Evolutionary conservation across 2,329 filamentous ascomycete genomes (phyloP).

Genomic region (Verticillium alfalfae): DNA sequence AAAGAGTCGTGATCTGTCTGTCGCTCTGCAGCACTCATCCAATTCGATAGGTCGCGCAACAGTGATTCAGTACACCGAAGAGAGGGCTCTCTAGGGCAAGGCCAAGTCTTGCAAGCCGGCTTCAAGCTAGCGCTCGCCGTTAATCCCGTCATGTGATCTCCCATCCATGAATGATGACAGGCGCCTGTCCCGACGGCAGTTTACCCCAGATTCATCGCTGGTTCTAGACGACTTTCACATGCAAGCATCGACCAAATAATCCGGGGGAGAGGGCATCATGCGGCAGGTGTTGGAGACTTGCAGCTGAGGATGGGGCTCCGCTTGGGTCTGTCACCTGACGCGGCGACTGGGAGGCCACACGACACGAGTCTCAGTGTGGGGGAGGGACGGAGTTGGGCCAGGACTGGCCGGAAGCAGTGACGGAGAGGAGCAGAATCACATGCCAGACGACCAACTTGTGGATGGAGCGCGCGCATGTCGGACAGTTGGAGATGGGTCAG

Average conservation of each 20-base stretch:
- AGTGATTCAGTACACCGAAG: too few species aligned
- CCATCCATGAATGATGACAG: neutral
- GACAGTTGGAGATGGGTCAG: neutral
- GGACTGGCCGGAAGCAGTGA: neutral
- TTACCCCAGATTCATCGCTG: neutral
- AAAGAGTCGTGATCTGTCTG: neutral
- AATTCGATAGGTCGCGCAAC: neutral
- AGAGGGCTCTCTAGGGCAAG: too few species aligned
- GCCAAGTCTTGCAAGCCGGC: too few species aligned
- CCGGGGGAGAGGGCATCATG: neutral
- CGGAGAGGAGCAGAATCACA: neutral
- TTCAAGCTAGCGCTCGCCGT: too few species aligned
- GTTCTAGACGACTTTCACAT: neutral
- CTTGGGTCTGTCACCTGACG: neutral
- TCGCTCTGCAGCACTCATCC: neutral
- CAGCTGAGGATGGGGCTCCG: neutral
- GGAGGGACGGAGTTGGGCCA: neutral
- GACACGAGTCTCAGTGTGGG: neutral
- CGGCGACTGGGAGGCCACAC: neutral
- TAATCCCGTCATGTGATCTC: too few species aligned
- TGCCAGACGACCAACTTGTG: neutral
- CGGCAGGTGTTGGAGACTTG: neutral
- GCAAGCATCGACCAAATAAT: neutral
- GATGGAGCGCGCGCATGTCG: neutral
- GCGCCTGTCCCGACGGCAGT: neutral